These are phyloP conservation scores for Xylariaceae sp. DNA, from an alignment of 2,329 filamentous ascomycete species.

Conservation along the genomic window DNA sequence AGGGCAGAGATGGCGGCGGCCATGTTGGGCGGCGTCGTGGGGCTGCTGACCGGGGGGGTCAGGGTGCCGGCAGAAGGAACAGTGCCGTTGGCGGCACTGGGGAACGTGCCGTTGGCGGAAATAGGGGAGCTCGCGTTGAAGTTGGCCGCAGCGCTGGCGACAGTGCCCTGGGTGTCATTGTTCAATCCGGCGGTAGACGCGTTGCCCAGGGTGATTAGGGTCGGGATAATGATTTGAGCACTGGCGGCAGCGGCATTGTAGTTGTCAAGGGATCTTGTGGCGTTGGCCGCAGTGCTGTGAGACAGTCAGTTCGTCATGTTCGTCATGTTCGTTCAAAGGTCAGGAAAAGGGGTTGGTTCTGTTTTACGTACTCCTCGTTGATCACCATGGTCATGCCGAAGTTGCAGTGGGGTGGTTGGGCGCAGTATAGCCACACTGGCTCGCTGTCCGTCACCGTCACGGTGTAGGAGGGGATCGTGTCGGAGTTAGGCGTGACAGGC, in stretches of 20 bases:
- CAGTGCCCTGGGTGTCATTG: background rate
- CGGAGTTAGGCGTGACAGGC: conserved; percentile 50
- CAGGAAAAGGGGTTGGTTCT: background rate
- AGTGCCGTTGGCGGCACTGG: too few relatives aligned
- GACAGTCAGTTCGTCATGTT: conserved; percentile 4
- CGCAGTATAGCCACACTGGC: conserved; percentile 78
- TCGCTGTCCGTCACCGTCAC: conserved; percentile 63
- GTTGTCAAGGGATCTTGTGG: conserved; percentile 46
- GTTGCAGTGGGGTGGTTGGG: conserved; percentile 70
- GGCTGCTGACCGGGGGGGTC: too few relatives aligned
- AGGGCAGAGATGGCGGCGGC: conserved; percentile 36
- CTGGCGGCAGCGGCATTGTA: conserved; percentile 43
- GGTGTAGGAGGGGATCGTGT: conserved; percentile 63
- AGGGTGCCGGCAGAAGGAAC: too few relatives aligned
- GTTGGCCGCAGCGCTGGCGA: background rate
- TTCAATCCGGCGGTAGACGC: background rate
- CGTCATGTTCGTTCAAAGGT: conserved; percentile 11
- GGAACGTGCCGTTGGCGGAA: background rate
- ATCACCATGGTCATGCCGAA: conserved; percentile 71
- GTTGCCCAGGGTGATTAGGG: conserved; percentile 21
- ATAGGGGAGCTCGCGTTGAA: too few relatives aligned
- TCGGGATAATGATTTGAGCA: conserved; percentile 34
- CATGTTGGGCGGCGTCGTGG: conserved; percentile 4
- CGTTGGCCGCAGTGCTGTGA: conserved; percentile 46
- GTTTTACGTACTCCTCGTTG: conserved; percentile 62